Evolutionary conservation across 2,329 filamentous ascomycete species (phyloP).

Genomic region (Fusarium miscanthi): DNA sequence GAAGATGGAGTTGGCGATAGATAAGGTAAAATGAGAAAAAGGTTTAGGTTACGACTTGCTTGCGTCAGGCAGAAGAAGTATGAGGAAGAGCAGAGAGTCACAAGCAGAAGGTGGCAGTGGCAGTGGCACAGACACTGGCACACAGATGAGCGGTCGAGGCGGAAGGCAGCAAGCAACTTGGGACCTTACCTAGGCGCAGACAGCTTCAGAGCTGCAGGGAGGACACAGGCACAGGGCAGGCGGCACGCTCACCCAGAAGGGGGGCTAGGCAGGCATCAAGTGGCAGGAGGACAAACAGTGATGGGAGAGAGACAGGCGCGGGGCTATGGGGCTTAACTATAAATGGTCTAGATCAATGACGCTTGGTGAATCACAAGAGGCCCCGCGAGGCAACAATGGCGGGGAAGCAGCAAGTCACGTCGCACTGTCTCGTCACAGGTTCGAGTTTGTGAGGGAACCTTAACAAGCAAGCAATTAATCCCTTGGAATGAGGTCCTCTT

Average conservation of each 20-base stretch:
- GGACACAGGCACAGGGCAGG: conserved; percentile 36
- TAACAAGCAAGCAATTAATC: background rate
- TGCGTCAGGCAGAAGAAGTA: conserved; percentile 47
- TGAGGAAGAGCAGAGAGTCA: conserved; percentile 39
- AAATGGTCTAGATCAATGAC: conserved; percentile 14
- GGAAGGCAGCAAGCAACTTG: conserved; percentile 29
- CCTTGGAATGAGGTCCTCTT: background rate
- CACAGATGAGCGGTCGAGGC: conserved; percentile 47
- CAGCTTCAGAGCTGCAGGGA: conserved; percentile 16
- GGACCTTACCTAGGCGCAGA: conserved; percentile 2
- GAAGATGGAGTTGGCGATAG: conserved; percentile 34
- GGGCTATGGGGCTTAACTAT: conserved; percentile 39
- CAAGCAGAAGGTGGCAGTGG: conserved; percentile 37
- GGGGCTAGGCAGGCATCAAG: conserved; percentile 12
- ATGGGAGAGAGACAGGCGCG: conserved; percentile 38
- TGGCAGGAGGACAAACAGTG: conserved; percentile 42
- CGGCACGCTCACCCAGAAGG: conserved; percentile 27
- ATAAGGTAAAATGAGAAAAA: conserved; percentile 28
- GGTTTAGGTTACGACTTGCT: conserved; percentile 45
- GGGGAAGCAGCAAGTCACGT: conserved; percentile 43
- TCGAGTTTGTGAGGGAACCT: conserved; percentile 22
- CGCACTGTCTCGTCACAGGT: conserved; percentile 40
- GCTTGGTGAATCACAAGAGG: conserved; percentile 45
- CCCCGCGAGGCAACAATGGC: conserved; percentile 43
- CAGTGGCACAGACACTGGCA: conserved; percentile 41